Base-by-base conservation (phyloP, 2,329 filamentous ascomycete species). In the Fusarium sterilihyphosum region DNA sequence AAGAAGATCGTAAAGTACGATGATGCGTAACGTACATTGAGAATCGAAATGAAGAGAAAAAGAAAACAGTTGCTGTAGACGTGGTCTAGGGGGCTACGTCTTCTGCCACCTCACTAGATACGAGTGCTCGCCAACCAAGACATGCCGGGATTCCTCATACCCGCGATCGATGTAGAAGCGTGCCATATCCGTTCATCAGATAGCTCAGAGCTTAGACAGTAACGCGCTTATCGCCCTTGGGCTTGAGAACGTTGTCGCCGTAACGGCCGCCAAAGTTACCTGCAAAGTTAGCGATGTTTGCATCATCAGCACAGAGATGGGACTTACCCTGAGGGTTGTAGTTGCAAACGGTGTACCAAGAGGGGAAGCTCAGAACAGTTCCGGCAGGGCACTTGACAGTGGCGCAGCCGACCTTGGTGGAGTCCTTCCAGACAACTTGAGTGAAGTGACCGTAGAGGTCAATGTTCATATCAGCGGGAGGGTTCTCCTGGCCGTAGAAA, bases 261-360 rank as follows among this genome's bases (percentile, higher is more conserved):
- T 89, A 90, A 37, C 79, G 70, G 69, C 88, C 88, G 47, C 82
- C 85, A 52, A 87, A 83, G 82, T 91, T 90, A 75, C 88, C 88
- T 88, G 35, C 7, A 17, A 33, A 18, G 44, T 75, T 52, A 66
- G 65, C 29, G 8, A 31, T 18, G 11, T 20, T 24, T 20, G 12
- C 18, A 37, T 67, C 11, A 22, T 20, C 47, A 67, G 33, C 12
- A 26, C 60, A 8, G 5, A 46, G 16, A 16, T 29, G 35, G 52
- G 35, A 83, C 90, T 83, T 90, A 93, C 94, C 94, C 73, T 90
- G 85, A 71, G 91, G 88, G 75, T 85, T 86, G 86, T 98, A 98
- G 89, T 98, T 96, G 92, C 94, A 98, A 79, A 97, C 94, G 37
- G 93, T 95, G 86, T 90, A 94, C 84, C 89, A 91, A n/a, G 91